Percentiles rank a stretch among this genome's conserved stretches.
These are phyloP conservation scores for Limnomonas spitsbergensis DNA, from an alignment of 139 green algal genomes.

Conservation along the genomic window DNA sequence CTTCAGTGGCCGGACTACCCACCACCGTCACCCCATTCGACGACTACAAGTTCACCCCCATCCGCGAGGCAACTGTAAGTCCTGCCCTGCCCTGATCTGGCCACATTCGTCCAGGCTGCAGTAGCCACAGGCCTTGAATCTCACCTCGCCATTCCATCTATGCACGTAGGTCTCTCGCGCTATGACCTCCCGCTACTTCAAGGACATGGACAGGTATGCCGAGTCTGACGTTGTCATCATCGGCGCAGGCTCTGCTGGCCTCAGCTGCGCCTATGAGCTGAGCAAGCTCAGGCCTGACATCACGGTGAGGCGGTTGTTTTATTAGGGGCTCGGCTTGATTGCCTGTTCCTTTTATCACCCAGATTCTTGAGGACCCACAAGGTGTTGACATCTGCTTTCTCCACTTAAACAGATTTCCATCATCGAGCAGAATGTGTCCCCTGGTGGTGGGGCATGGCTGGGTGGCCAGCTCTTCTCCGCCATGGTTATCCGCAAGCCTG, in stretches of 20 bases:
- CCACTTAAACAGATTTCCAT: conserved; percentile 61
- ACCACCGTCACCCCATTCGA: conserved; percentile 53
- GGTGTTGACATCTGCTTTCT: background rate
- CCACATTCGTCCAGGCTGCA: no score
- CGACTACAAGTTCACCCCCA: conserved; percentile 67
- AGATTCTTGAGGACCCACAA: no score
- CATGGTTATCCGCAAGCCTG: conserved; percentile 95
- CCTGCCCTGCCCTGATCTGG: background rate
- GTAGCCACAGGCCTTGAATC: background rate
- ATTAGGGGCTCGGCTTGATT: no score
- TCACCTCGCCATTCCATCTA: background rate
- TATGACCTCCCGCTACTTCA: conserved; percentile 92
- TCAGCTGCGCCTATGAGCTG: conserved; percentile 93
- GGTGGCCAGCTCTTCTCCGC: conserved; percentile 93
- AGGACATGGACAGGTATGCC: conserved; percentile 83
- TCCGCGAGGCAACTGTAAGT: conserved; percentile 63
- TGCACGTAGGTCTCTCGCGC: conserved; percentile 51
- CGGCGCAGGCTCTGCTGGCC: conserved; percentile 76
- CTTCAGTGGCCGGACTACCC: background rate
- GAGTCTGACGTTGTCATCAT: conserved; percentile 73
- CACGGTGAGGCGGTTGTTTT: conserved; percentile 56
- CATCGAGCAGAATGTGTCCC: conserved; percentile 82
- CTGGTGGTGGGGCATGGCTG: conserved; percentile 88
- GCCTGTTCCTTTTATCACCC: background rate
- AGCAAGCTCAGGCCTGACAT: conserved; percentile 84